Evolutionary conservation across 75 land plant species (phyloP).

Genomic region (Cupressus sempervirens): DNA sequence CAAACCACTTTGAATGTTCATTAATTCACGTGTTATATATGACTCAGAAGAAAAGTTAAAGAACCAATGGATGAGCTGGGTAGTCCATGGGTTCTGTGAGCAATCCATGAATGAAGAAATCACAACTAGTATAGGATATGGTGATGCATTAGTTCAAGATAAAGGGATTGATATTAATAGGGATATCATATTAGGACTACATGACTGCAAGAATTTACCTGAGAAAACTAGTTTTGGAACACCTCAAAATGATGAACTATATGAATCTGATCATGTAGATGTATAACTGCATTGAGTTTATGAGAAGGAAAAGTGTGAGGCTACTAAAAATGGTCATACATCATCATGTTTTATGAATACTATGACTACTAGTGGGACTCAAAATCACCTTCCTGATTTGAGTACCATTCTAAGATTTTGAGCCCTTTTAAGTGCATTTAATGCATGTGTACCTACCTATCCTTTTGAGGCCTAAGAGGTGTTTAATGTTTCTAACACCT

Average conservation of each 20-base stretch:
- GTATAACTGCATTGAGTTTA: conserved; percentile 17
- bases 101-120: not conserved
- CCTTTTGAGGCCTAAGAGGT: too few species aligned
- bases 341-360: not conserved
- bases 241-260: not conserved
- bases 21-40: too few species aligned
- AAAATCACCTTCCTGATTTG: too few species aligned
- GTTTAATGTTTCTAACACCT: too few species aligned
- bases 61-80: too few species aligned
- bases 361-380: too few species aligned
- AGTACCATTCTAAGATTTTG: too few species aligned
- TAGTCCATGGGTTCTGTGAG: too few species aligned
- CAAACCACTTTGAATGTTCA: too few species aligned
- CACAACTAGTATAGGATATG: not conserved
- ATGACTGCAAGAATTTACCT: not conserved
- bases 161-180: not conserved
- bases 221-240: not conserved
- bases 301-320: conserved; percentile 29
- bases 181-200: not conserved
- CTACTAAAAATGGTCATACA: conserved; percentile 21
- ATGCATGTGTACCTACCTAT: too few species aligned
- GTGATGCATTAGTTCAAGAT: conserved; percentile 1
- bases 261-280: not conserved
- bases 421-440: too few species aligned
- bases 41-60: too few species aligned